phyloP scores from a whole-genome alignment of 805 yeast species.

The Starmerella sirachaensis region DNA sequence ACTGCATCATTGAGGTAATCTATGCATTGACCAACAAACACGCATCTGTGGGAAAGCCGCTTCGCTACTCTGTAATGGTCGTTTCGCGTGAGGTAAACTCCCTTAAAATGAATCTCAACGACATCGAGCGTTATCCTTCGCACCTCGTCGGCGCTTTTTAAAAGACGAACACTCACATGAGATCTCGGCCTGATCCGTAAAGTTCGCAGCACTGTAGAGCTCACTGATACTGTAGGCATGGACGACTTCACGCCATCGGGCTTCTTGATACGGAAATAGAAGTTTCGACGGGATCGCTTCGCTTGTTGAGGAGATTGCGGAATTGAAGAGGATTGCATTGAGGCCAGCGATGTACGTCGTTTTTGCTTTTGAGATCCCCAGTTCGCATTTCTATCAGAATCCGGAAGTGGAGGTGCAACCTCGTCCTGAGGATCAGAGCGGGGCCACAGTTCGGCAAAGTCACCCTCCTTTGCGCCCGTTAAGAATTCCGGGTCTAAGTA shows the following conservation, averaged over 20 bases:
- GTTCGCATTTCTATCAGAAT: no score
- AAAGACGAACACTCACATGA: slow-evolving; percentile 45
- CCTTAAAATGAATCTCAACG: slow-evolving; percentile 70
- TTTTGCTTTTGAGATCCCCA: no score
- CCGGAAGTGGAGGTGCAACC: neutral
- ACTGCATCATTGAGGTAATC: slow-evolving; percentile 47
- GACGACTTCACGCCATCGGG: slow-evolving; percentile 6
- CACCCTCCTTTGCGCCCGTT: slow-evolving; percentile 61
- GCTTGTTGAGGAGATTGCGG: neutral
- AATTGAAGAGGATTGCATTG: no score
- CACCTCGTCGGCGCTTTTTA: slow-evolving; percentile 23
- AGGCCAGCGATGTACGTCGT: no score
- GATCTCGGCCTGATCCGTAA: slow-evolving; percentile 59
- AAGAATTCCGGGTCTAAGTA: slow-evolving; percentile 47
- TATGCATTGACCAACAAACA: slow-evolving; percentile 53
- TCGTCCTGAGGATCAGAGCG: slow-evolving; percentile 15
- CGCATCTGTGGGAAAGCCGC: slow-evolving; percentile 47
- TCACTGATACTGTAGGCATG: slow-evolving; percentile 14
- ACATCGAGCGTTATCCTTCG: slow-evolving; percentile 52
- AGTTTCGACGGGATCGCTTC: slow-evolving; percentile 11
- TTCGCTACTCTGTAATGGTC: slow-evolving; percentile 84
- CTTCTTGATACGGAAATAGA: slow-evolving; percentile 22
- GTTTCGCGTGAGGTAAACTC: slow-evolving; percentile 70
- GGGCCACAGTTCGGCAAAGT: slow-evolving; percentile 46
- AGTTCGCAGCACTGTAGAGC: slow-evolving; percentile 15